Evolutionary conservation across 2,329 filamentous ascomycete species (phyloP).

Genomic region (Colletotrichum horii): DNA sequence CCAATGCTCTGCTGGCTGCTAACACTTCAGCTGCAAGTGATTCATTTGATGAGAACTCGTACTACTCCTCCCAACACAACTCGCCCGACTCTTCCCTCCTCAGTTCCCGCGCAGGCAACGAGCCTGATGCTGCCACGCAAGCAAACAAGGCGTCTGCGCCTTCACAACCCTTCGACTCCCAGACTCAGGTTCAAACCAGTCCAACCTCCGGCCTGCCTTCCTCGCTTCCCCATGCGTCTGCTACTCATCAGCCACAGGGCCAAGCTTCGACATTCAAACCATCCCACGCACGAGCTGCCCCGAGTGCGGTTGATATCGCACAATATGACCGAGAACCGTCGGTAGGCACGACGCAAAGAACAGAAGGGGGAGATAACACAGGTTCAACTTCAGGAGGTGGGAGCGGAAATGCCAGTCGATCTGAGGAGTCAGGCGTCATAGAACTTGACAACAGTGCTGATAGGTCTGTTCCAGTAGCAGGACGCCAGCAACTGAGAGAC

Average conservation of each 20-base stretch:
- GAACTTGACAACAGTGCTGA: constrained; percentile 23
- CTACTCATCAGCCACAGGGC: constrained; percentile 25
- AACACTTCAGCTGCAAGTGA: constrained; percentile 72
- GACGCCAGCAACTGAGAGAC: constrained; percentile 10
- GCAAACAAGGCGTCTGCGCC: constrained; percentile 19
- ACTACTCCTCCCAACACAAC: constrained; percentile 93
- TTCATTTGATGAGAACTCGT: constrained; percentile 91
- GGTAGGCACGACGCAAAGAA: constrained; percentile 17
- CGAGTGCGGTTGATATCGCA: background rate
- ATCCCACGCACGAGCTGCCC: background rate
- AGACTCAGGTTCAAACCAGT: background rate
- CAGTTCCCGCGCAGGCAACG: constrained; percentile 54
- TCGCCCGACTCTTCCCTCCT: constrained; percentile 64
- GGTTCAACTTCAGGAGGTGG: constrained; percentile 43
- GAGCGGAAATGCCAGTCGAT: constrained; percentile 45
- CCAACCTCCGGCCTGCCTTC: background rate
- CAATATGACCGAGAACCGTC: constrained; percentile 10
- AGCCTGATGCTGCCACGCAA: constrained; percentile 38
- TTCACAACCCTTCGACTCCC: constrained; percentile 3
- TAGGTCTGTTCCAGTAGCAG: constrained; percentile 17
- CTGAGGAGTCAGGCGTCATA: constrained; percentile 41
- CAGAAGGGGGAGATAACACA: constrained; percentile 1
- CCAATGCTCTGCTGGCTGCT: constrained; percentile 56
- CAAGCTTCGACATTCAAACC: constrained; percentile 13
- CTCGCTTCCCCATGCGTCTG: constrained; percentile 8